Evolutionary conservation across 768 basidiomycete species (phyloP), one percentile per base, ranked within the genome.

Genomic region (Boletus barrowsii): DNA sequence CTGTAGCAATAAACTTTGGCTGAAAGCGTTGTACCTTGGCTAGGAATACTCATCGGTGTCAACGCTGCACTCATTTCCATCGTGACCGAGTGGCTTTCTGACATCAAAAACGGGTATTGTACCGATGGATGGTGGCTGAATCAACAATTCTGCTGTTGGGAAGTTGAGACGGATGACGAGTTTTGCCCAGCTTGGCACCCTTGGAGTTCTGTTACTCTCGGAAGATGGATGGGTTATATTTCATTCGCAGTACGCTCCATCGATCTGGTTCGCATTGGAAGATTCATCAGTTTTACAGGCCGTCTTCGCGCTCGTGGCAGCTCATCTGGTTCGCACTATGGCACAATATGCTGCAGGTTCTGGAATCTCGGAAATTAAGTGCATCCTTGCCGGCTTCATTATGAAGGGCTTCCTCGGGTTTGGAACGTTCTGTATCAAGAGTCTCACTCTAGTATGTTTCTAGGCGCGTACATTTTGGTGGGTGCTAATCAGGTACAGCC

Each of bases 281-380:
- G 26, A n/a, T 36, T 60, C 44, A 55, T 53, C 32, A 39, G 20
- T 46, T 54, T 33, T 39, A 6, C 61, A 98, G 96, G 80, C 81
- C 4, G 61, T 78, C 2, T 96, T 98, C 64, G 84, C 94, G 0
- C 93, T 91, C 66, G 77, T 88, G 14, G 90, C 95, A 5, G 90
- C 93, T 0, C 92, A 91, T 68, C 78, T 99, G 11, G 97, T 98
- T 51, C 81, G 83, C 49, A 84, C 84, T 10, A 83, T 95, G 63
- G 95, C 96, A 10, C 94, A 86, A 50, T 96, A 96, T 70, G 95
- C 97, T 14, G 97, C 97, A 18, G 95, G 97, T 6, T 98, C 95
- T 54, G 97, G 97, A 47, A 98, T 99, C 45, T 93, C 95, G 20
- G 97, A 99, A 72, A 98, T 99, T 72, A 99, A 98, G 66, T 97